These are phyloP conservation scores for Golovinomyces cichoracearum DNA, from an alignment of 2,329 filamentous ascomycete genomes.

Conservation along the genomic window DNA sequence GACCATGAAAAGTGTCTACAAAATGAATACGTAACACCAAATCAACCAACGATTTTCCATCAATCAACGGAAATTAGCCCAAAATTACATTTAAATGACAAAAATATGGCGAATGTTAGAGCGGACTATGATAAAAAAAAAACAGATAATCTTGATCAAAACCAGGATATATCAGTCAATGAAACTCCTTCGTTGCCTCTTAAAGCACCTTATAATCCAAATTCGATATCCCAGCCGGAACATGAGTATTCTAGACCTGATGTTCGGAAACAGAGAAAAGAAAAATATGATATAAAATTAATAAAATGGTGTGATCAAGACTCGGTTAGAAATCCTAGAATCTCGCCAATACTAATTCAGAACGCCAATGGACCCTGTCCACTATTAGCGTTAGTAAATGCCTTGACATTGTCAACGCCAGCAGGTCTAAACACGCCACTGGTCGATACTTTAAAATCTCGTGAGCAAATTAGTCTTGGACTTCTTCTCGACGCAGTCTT, in stretches of 20 bases:
- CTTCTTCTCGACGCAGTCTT: constrained; percentile 72
- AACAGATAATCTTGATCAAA: no score
- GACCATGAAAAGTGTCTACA: no score
- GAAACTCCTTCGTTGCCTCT: constrained; percentile 11
- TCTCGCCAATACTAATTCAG: constrained; percentile 73
- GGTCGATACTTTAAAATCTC: constrained; percentile 47
- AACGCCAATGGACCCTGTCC: constrained; percentile 91
- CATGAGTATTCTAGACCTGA: constrained; percentile 4
- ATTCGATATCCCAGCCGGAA: constrained; percentile 9
- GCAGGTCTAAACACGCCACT: constrained; percentile 40
- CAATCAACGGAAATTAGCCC: no score
- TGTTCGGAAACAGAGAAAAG: constrained; percentile 17
- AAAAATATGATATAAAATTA: constrained; percentile 84
- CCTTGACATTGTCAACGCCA: constrained; percentile 59
- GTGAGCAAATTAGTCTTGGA: constrained; percentile 70
- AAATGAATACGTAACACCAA: no score
- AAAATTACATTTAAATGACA: no score
- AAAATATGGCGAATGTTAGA: no score
- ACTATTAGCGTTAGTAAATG: constrained; percentile 76
- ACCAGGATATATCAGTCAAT: no score
- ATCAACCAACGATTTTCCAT: no score
- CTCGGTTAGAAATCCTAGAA: constrained; percentile 33
- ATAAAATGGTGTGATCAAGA: constrained; percentile 55
- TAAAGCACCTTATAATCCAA: constrained; percentile 7
- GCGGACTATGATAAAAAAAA: no score